Conservation (phyloP, 2,329 filamentous ascomycete species). For the Sporothrix protearum region DNA sequence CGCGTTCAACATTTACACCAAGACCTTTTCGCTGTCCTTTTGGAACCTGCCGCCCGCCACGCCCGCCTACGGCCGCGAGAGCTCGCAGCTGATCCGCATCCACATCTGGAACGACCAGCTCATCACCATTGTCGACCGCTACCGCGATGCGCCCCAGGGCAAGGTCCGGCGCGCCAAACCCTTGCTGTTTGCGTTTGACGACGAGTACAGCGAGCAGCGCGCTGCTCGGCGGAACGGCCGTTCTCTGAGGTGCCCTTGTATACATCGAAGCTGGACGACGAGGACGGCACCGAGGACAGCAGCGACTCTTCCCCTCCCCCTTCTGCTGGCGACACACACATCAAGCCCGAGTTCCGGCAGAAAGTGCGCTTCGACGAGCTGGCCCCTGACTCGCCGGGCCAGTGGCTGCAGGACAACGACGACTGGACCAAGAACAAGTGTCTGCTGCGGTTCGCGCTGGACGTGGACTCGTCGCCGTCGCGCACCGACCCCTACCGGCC, state of each 20-base stretch:
- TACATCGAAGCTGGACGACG: not conserved
- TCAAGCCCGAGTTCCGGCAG: constrained; percentile 5
- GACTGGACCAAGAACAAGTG: constrained; percentile 24
- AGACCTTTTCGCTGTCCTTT: constrained; percentile 19
- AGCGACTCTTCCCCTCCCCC: not conserved
- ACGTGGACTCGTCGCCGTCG: constrained; percentile 20
- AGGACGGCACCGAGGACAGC: not conserved
- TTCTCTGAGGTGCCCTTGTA: constrained; percentile 26
- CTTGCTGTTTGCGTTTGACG: constrained; percentile 27
- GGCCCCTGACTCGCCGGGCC: not conserved
- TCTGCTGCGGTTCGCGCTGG: constrained; percentile 27
- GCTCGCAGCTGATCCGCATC: not conserved
- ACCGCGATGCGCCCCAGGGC: constrained; percentile 16
- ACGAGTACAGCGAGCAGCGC: constrained; percentile 17
- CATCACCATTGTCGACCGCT: constrained; percentile 25
- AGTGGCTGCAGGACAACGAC: constrained; percentile 25
- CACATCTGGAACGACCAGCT: constrained; percentile 30
- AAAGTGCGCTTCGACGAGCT: constrained; percentile 20
- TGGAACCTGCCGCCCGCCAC: constrained; percentile 22
- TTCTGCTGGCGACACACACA: not conserved
- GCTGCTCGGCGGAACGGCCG: not conserved
- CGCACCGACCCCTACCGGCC: not conserved
- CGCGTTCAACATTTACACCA: constrained; percentile 26
- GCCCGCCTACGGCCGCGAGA: not conserved
- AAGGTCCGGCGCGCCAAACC: constrained; percentile 24